These are phyloP conservation scores for Ophiostoma tasmaniense DNA, from an alignment of 2,329 filamentous ascomycete genomes.

Conservation along the genomic window DNA sequence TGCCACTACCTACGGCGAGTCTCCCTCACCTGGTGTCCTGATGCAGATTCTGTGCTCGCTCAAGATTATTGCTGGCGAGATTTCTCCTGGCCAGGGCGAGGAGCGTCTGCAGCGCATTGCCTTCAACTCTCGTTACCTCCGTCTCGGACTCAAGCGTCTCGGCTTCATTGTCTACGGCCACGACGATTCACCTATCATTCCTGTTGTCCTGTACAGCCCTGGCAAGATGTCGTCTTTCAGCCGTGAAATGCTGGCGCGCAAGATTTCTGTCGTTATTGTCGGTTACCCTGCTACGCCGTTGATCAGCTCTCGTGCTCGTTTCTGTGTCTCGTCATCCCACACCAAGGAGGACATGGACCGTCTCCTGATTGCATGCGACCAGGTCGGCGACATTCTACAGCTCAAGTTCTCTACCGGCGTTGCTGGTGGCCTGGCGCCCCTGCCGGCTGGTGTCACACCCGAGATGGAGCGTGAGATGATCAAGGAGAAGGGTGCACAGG, in stretches of 20 bases:
- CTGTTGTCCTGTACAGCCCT: conserved; percentile 91
- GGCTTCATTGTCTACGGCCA: conserved; percentile 96
- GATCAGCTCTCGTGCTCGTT: conserved; percentile 86
- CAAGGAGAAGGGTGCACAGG: conserved; percentile 54
- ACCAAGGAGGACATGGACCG: conserved; percentile 98
- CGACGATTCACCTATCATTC: conserved; percentile 95
- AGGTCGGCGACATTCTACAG: conserved; percentile 84
- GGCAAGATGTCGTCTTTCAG: conserved; percentile 98
- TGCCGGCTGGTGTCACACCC: conserved; percentile 61
- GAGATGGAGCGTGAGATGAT: conserved; percentile 65
- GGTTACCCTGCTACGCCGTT: conserved; percentile 94
- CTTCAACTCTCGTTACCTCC: conserved; percentile 98
- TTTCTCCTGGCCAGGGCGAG: conserved; percentile 84
- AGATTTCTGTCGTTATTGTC: conserved; percentile 95
- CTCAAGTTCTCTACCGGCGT: conserved; percentile 96
- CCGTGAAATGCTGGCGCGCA: conserved; percentile 95
- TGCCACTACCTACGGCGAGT: conserved; percentile 78
- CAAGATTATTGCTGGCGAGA: conserved; percentile 79
- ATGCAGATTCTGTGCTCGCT: conserved; percentile 85
- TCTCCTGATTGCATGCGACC: conserved; percentile 78
- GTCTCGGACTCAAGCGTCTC: conserved; percentile 89
- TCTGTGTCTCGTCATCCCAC: conserved; percentile 92
- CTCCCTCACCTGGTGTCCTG: conserved; percentile 77
- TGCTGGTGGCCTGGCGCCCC: conserved; percentile 73
- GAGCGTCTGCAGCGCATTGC: conserved; percentile 92